Evolutionary conservation across 768 basidiomycete genomes (phyloP).

Genomic region (Mycena metata): DNA sequence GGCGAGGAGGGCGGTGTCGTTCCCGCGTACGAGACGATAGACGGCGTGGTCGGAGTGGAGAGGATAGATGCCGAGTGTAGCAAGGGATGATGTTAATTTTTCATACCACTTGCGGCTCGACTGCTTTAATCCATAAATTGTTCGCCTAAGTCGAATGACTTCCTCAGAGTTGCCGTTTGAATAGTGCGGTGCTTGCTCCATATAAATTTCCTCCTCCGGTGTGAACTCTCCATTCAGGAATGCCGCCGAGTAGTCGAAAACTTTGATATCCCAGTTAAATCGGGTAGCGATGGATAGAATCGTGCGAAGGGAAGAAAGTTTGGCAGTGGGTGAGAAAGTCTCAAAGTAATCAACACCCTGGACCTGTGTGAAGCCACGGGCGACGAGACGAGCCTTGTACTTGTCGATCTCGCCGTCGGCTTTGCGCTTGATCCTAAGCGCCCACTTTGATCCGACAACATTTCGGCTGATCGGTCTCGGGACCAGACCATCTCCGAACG

Average conservation of each 20-base stretch:
- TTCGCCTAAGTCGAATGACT: constrained; percentile 32
- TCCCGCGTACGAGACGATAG: constrained; percentile 2
- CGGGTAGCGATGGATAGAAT: constrained; percentile 20
- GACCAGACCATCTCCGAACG: constrained; percentile 37
- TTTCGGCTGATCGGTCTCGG: constrained; percentile 38
- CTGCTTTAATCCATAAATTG: constrained; percentile 53
- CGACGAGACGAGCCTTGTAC: constrained; percentile 44
- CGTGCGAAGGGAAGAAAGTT: constrained; percentile 9
- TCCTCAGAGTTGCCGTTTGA: constrained; percentile 11
- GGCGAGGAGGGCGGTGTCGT: not conserved
- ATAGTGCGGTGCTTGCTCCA: constrained; percentile 40
- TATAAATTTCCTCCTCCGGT: constrained; percentile 38
- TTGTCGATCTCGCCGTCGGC: constrained; percentile 46
- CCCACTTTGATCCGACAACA: constrained; percentile 45
- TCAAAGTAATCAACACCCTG: constrained; percentile 47
- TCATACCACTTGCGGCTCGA: constrained; percentile 48
- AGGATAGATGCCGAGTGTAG: constrained; percentile 23
- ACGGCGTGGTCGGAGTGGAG: constrained; percentile 34
- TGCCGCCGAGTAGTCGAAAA: constrained; percentile 31
- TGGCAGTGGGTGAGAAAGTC: constrained; percentile 16
- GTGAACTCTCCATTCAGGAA: constrained; percentile 34
- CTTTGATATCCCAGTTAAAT: constrained; percentile 38
- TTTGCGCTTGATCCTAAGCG: constrained; percentile 50
- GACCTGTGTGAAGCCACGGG: not conserved
- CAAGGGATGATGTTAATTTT: constrained; percentile 37